Evolutionary conservation across 2,329 filamentous ascomycete genomes (phyloP).

Genomic region (Bipolaris zeicola): DNA sequence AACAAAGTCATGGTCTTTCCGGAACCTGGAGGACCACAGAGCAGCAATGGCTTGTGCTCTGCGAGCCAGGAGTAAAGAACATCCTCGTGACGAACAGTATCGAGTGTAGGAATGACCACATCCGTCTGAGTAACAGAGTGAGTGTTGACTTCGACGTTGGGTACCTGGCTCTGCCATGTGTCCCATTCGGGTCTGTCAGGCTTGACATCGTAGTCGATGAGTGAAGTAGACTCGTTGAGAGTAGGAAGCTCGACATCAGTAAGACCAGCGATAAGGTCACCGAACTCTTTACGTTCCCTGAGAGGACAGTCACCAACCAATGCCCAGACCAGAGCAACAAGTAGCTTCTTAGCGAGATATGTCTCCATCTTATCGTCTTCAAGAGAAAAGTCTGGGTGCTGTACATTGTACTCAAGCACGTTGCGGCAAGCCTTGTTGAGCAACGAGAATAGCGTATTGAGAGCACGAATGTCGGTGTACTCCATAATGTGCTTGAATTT

Average conservation of each 20-base stretch:
- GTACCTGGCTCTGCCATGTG: conserved; percentile 93
- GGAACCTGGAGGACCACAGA: conserved; percentile 96
- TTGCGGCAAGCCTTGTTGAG: conserved; percentile 93
- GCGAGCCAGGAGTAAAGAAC: conserved; percentile 99
- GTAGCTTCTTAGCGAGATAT: conserved; percentile 90
- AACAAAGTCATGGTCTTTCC: conserved; percentile 99
- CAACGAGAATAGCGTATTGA: conserved; percentile 93
- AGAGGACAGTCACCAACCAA: conserved; percentile 94
- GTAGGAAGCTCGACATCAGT: conserved; percentile 86
- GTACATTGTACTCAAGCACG: conserved; percentile 92
- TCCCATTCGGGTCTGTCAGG: conserved; percentile 88
- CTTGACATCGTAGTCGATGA: conserved; percentile 94
- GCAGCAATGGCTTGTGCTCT: conserved; percentile 93
- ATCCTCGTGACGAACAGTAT: conserved; percentile 97
- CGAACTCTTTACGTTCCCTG: conserved; percentile 83
- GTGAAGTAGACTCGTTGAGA: conserved; percentile 75
- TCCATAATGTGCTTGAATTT: conserved; percentile 97
- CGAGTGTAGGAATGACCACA: conserved; percentile 95
- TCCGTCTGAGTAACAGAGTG: conserved; percentile 98
- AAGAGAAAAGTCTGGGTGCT: conserved; percentile 91
- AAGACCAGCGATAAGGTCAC: conserved; percentile 79
- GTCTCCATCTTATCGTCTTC: conserved; percentile 87
- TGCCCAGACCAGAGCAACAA: conserved; percentile 93
- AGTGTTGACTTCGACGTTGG: conserved; percentile 93
- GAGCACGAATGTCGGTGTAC: conserved; percentile 86